Conservation (phyloP, 202 grass and related monocot genomes). For the Setaria italica region DNA sequence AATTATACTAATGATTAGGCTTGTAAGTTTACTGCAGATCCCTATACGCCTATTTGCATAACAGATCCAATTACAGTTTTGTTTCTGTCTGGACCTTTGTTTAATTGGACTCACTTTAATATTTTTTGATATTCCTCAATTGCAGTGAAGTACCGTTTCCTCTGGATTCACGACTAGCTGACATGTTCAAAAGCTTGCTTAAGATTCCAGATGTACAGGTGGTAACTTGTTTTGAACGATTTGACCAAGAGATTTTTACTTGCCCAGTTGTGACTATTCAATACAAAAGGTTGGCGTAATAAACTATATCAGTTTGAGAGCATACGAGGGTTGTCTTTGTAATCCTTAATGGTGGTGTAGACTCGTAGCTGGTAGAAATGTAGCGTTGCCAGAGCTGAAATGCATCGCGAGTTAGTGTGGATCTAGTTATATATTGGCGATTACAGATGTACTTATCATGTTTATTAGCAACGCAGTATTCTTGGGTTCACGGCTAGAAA, state of each 20-base stretch:
- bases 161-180: conserved; percentile 45
- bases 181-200: conserved; percentile 42
- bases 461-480: conserved; percentile 6
- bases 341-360: conserved; percentile 37
- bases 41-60: too few relatives aligned
- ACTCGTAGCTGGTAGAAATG: conserved; percentile 41
- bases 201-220: conserved; percentile 53
- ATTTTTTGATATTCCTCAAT: not conserved
- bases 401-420: conserved; percentile 10
- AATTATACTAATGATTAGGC: not conserved
- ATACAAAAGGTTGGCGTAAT: conserved; percentile 50
- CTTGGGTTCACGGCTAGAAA: not conserved
- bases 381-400: conserved; percentile 24
- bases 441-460: conserved; percentile 1
- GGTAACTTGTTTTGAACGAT: conserved; percentile 54
- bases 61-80: not conserved
- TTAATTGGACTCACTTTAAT: not conserved
- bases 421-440: not conserved
- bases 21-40: not conserved
- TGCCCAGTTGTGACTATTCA: conserved; percentile 43
- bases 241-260: conserved; percentile 44
- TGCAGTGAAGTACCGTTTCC: conserved; percentile 56
- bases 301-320: conserved; percentile 43
- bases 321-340: conserved; percentile 12
- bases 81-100: not conserved